Evolutionary conservation across 805 yeast species (phyloP).

Genomic region (Saturnispora quitensis): DNA sequence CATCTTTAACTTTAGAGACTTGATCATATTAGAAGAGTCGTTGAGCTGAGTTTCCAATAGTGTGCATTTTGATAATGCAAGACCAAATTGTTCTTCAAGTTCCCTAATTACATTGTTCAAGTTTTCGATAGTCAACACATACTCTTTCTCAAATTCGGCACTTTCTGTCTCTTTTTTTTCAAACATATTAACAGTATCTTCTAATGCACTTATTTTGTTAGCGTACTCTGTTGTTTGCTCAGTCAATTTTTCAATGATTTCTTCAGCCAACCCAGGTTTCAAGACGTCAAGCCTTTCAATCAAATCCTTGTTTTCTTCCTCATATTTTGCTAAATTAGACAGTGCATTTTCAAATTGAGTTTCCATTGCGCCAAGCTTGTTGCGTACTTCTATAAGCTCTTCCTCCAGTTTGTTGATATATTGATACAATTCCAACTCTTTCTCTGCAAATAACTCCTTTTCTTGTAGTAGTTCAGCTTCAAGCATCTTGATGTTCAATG

Average conservation of each 20-base stretch:
- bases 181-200: conserved; percentile 19
- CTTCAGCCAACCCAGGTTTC: conserved; percentile 6
- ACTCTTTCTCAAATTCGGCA: conserved; percentile 36
- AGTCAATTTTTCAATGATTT: conserved; percentile 11
- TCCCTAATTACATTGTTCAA: conserved; percentile 30
- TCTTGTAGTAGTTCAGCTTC: neutral
- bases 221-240: conserved; percentile 28
- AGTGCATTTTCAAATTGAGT: neutral
- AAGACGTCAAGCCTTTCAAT: conserved; percentile 12
- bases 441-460: conserved; percentile 22
- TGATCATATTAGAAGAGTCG: conserved; percentile 9
- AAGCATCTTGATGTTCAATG: conserved; percentile 21
- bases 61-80: neutral
- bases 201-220: conserved; percentile 1
- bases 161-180: conserved; percentile 29
- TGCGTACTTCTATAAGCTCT: conserved; percentile 6
- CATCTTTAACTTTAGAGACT: conserved; percentile 20
- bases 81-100: conserved; percentile 12
- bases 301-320: neutral
- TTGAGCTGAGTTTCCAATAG: neutral
- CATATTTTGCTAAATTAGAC: neutral
- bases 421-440: conserved; percentile 1
- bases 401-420: conserved; percentile 19
- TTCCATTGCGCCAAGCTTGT: neutral
- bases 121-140: conserved; percentile 34